Conservation (phyloP, 257 asterid species). For the Dorcoceras hygrometricum region DNA sequence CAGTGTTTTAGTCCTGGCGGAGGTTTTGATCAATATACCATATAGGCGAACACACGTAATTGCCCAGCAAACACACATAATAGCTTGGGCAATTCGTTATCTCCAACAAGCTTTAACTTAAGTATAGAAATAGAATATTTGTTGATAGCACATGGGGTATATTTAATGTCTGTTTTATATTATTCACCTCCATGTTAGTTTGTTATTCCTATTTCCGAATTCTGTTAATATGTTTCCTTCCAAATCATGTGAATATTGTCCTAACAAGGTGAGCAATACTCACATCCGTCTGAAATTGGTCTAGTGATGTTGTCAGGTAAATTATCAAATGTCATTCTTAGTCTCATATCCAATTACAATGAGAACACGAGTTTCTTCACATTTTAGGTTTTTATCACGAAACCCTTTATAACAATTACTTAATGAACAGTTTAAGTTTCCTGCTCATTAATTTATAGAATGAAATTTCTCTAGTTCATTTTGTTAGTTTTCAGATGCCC, state of each 20-base stretch:
- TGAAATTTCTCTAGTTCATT: background rate
- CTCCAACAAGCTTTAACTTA: background rate
- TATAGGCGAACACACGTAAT: background rate
- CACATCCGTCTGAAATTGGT: background rate
- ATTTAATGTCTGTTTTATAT: background rate
- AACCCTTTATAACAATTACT: constrained; percentile 1
- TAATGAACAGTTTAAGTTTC: background rate
- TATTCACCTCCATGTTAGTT: background rate
- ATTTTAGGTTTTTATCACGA: background rate
- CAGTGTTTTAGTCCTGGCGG: constrained; percentile 4
- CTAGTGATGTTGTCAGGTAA: background rate
- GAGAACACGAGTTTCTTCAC: constrained; percentile 8
- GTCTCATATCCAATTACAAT: background rate
- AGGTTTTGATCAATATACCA: background rate
- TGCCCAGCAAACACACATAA: background rate
- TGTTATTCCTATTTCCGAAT: constrained; percentile 5
- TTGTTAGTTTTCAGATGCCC: constrained; percentile 3
- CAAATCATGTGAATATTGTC: background rate
- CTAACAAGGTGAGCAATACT: background rate
- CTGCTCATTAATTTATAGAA: background rate
- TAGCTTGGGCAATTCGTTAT: background rate
- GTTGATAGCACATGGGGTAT: background rate
- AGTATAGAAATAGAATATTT: too few species aligned
- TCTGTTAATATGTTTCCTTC: background rate
- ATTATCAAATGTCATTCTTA: constrained; percentile 1